These are phyloP conservation scores for Penicillium crustosum DNA, from an alignment of 2,329 filamentous ascomycete genomes.

Conservation along the genomic window DNA sequence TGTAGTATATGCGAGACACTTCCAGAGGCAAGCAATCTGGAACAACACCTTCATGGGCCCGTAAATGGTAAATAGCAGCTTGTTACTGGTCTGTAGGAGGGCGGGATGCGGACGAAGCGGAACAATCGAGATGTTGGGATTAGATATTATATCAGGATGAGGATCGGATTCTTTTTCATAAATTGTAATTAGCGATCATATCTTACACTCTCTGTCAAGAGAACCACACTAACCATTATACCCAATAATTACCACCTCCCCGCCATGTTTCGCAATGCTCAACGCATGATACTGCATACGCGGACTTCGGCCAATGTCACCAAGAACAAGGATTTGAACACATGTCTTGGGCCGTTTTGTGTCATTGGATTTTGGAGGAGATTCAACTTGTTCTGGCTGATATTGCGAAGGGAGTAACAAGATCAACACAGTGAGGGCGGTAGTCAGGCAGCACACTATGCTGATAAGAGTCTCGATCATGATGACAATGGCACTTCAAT, in stretches of 20 bases:
- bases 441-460: constrained; percentile 47
- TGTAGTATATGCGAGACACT: constrained; percentile 70
- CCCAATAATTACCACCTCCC: constrained; percentile 79
- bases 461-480: constrained; percentile 40
- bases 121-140: constrained; percentile 68
- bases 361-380: constrained; percentile 17
- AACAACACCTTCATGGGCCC: constrained; percentile 83
- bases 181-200: constrained; percentile 8
- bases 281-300: constrained; percentile 98
- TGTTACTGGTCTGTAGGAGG: constrained; percentile 65
- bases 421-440: constrained; percentile 51
- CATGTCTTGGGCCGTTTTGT: constrained; percentile 42
- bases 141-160: constrained; percentile 72
- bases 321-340: constrained; percentile 85
- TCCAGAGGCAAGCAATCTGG: constrained; percentile 72
- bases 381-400: constrained; percentile 28
- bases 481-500: constrained; percentile 5
- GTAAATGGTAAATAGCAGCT: constrained; percentile 71
- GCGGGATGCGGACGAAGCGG: constrained; percentile 68
- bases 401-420: constrained; percentile 56
- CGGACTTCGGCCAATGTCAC: constrained; percentile 91
- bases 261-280: constrained; percentile 81
- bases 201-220: background rate
- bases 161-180: constrained; percentile 67
- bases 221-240: constrained; percentile 65